phyloP scores from a whole-genome alignment of 2,329 filamentous ascomycete species.

The Xylaria multiplex region DNA sequence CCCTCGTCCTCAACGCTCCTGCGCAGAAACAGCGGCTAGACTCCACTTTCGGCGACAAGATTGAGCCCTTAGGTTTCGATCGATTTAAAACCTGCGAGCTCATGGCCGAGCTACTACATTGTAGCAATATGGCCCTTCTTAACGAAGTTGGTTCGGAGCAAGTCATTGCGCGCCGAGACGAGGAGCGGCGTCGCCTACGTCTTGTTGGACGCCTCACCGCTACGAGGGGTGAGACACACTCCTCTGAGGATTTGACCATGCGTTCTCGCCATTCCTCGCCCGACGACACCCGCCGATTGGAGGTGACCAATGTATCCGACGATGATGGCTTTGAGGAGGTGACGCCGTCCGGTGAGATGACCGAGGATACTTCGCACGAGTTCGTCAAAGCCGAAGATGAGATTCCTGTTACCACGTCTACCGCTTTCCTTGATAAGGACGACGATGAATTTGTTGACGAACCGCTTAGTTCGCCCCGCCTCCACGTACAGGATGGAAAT shows the following conservation, averaged over 20 bases:
- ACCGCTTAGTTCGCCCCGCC: constrained; percentile 73
- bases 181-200: constrained; percentile 82
- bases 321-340: constrained; percentile 97
- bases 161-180: constrained; percentile 81
- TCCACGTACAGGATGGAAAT: constrained; percentile 70
- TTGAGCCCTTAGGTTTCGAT: constrained; percentile 95
- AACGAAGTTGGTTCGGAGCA: constrained; percentile 93
- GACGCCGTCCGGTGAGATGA: constrained; percentile 72
- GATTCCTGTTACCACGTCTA: constrained; percentile 52
- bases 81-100: constrained; percentile 98
- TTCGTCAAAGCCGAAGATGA: constrained; percentile 70
- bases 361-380: constrained; percentile 76
- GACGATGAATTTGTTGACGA: constrained; percentile 83
- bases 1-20: constrained; percentile 81
- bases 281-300: constrained; percentile 74
- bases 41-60: constrained; percentile 88
- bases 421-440: constrained; percentile 65
- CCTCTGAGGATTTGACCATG: constrained; percentile 72
- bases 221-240: constrained; percentile 53
- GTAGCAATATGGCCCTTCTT: constrained; percentile 96
- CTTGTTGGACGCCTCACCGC: constrained; percentile 77
- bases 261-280: constrained; percentile 60
- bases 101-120: constrained; percentile 97
- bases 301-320: constrained; percentile 83
- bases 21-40: constrained; percentile 78